Evolutionary conservation across 2,329 filamentous ascomycete genomes (phyloP).

Genomic region (Sclerotinia trifoliorum): DNA sequence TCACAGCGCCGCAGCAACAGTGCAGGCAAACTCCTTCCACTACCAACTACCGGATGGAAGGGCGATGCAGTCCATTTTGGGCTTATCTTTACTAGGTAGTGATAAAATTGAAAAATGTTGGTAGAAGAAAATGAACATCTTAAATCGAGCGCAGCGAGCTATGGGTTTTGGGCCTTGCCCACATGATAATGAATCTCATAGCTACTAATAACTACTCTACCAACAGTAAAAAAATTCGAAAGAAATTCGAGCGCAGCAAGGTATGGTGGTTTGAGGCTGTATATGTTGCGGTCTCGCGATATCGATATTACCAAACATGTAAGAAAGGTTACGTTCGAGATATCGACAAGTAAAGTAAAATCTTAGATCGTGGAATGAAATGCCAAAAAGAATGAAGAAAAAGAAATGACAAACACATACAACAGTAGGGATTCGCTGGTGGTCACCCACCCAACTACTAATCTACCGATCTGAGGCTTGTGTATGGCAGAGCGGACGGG

Average conservation of each 20-base stretch:
- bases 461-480: conserved; percentile 12
- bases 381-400: not conserved
- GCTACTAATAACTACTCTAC: no score
- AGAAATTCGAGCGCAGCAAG: no score
- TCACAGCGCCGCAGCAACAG: not conserved
- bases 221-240: no score
- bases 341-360: not conserved
- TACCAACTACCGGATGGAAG: not conserved
- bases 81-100: not conserved
- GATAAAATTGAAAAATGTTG: no score
- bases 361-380: no score
- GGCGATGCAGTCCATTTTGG: not conserved
- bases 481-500: conserved; percentile 16
- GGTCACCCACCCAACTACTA: conserved; percentile 16
- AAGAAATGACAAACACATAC: not conserved
- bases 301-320: not conserved
- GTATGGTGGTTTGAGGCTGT: no score
- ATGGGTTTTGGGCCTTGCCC: no score
- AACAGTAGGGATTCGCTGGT: conserved; percentile 12
- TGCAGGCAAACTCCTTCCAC: not conserved
- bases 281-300: no score
- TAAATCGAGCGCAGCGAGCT: no score
- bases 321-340: not conserved
- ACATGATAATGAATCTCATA: no score
- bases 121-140: no score